Evolutionary conservation across 805 yeast species (phyloP).

Genomic region (Metschnikowia kunwiensis): DNA sequence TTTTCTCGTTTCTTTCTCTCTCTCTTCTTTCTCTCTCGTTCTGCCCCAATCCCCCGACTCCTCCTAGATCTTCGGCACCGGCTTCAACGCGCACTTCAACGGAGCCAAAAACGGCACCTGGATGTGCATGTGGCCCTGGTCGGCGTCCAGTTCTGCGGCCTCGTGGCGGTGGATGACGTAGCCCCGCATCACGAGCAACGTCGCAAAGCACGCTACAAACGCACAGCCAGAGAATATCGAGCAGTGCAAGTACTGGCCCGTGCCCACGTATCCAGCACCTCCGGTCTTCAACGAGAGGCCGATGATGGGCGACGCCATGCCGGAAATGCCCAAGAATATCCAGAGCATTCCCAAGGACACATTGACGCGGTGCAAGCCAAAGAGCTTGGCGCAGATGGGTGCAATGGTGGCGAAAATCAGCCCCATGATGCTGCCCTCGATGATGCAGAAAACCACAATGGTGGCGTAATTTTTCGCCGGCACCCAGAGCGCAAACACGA

Average conservation of each 20-base stretch:
- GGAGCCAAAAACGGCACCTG: constrained; percentile 16
- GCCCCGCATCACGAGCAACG: constrained; percentile 48
- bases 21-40: too few species aligned
- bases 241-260: constrained; percentile 50
- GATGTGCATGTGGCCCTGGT: constrained; percentile 19
- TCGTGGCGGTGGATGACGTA: constrained; percentile 52
- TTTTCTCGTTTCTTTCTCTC: too few species aligned
- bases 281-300: constrained; percentile 49
- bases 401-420: constrained; percentile 55
- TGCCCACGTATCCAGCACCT: constrained; percentile 25
- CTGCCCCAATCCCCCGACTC: too few species aligned
- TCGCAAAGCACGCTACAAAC: constrained; percentile 45
- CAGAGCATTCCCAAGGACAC: constrained; percentile 51
- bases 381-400: constrained; percentile 49
- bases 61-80: constrained; percentile 4
- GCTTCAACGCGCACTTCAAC: constrained; percentile 10
- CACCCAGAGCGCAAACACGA: constrained; percentile 37
- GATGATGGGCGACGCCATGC: constrained; percentile 57
- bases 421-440: constrained; percentile 61
- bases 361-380: constrained; percentile 52
- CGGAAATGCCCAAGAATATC: constrained; percentile 48
- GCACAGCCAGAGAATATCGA: constrained; percentile 59
- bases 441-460: constrained; percentile 48
- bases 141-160: constrained; percentile 14
- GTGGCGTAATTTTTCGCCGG: constrained; percentile 53